Percentiles rank a stretch among this genome's conserved stretches.
These are phyloP conservation scores for Petunia hybrid DNA, from an alignment of 305 asterid genomes.

Conservation along the genomic window DNA sequence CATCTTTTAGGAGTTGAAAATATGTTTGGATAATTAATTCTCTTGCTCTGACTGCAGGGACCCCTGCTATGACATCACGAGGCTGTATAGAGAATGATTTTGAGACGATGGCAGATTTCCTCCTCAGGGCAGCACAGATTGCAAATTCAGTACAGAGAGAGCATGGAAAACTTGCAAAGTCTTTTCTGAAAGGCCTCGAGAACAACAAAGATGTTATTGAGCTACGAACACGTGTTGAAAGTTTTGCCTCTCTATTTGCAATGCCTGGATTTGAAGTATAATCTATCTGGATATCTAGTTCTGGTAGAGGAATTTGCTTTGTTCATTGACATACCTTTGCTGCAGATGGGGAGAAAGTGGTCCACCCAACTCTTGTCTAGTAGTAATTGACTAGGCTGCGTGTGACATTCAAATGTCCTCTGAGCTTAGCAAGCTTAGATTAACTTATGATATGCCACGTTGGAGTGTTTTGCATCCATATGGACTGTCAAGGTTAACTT, in stretches of 20 bases:
- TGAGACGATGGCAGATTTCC: slow-evolving; percentile 78
- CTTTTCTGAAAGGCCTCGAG: slow-evolving; percentile 70
- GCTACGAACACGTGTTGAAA: slow-evolving; percentile 63
- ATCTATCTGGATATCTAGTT: not conserved
- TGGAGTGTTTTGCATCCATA: slow-evolving; percentile 18
- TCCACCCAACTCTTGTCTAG: slow-evolving; percentile 14
- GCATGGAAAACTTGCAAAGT: slow-evolving; percentile 65
- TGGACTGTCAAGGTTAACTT: not conserved
- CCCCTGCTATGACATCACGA: slow-evolving; percentile 94
- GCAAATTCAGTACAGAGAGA: slow-evolving; percentile 73
- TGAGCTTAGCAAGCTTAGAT: slow-evolving; percentile 11
- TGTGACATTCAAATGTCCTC: not conserved
- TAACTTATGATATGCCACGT: not conserved
- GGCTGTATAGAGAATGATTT: slow-evolving; percentile 85
- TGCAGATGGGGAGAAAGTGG: slow-evolving; percentile 6
- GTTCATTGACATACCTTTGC: slow-evolving; percentile 7
- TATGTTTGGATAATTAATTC: not conserved
- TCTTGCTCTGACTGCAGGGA: slow-evolving; percentile 49
- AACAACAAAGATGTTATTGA: slow-evolving; percentile 73
- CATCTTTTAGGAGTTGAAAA: slow-evolving; percentile 15
- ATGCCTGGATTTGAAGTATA: slow-evolving; percentile 78
- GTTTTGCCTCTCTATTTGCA: slow-evolving; percentile 73
- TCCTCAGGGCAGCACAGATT: slow-evolving; percentile 70
- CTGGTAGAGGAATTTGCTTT: slow-evolving; percentile 21
- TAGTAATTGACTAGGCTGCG: slow-evolving; percentile 19